Evolutionary conservation across 192 early-diverging fungal species (phyloP).

Genomic region (Umbelopsis sp.): DNA sequence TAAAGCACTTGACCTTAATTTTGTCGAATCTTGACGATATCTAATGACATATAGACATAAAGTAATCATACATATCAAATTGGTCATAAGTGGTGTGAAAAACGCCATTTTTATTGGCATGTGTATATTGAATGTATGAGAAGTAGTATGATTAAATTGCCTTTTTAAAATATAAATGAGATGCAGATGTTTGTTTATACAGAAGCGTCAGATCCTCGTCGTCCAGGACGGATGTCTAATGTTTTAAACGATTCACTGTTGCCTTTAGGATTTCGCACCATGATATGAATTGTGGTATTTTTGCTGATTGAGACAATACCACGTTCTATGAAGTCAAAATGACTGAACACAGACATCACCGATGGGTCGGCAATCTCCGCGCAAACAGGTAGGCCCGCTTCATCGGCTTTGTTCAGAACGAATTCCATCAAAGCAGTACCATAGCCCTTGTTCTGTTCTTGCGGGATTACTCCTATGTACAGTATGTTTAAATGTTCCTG

Average conservation of each 20-base stretch:
- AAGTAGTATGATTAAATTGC: no score
- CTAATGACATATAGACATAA: neutral
- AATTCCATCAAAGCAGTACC: conserved; percentile 25
- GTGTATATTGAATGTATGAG: no score
- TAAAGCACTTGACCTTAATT: neutral
- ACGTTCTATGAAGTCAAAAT: conserved; percentile 26
- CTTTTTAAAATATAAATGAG: neutral
- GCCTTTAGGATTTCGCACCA: conserved; percentile 24
- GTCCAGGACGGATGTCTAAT: conserved; percentile 32
- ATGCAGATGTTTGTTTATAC: neutral
- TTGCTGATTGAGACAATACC: neutral
- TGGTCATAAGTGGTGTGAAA: no score
- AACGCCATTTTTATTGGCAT: no score
- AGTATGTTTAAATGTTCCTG: neutral
- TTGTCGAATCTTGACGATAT: neutral
- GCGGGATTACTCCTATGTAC: conserved; percentile 29
- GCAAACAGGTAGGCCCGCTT: conserved; percentile 21
- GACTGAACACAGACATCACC: conserved; percentile 21
- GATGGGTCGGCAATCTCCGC: conserved; percentile 21
- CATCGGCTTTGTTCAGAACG: conserved; percentile 29
- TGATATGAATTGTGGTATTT: conserved; percentile 18
- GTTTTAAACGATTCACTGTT: conserved; percentile 6
- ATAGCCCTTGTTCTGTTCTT: conserved; percentile 38
- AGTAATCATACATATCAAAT: no score
- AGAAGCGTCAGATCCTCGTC: conserved; percentile 21